phyloP scores from a whole-genome alignment of 768 basidiomycete species.

The Chalciporus piperatus region DNA sequence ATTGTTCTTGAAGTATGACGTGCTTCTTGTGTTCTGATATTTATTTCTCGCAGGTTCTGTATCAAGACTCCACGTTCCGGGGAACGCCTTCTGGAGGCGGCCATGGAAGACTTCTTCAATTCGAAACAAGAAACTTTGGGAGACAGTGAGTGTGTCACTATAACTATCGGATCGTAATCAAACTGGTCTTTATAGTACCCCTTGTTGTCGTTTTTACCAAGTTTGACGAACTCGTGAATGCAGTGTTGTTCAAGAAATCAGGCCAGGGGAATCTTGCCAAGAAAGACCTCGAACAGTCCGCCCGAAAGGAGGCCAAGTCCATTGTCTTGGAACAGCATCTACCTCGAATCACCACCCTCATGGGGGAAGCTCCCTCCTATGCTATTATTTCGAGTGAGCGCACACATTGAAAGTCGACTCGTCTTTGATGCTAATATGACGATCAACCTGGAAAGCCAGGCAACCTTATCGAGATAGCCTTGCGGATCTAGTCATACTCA shows the following conservation, averaged over 20 bases:
- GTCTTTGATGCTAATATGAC: neutral
- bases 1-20: neutral
- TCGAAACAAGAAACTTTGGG: conserved; percentile 3
- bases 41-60: neutral
- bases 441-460: neutral
- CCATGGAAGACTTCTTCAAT: neutral
- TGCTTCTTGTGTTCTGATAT: neutral
- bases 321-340: neutral
- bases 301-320: neutral
- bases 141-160: neutral
- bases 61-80: neutral
- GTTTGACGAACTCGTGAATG: conserved; percentile 1
- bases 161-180: neutral
- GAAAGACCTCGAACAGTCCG: neutral
- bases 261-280: neutral
- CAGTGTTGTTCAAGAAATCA: neutral
- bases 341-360: neutral
- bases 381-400: neutral
- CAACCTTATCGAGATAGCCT: neutral
- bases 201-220: conserved; percentile 9
- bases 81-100: neutral
- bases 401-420: neutral
- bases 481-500: neutral
- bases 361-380: neutral
- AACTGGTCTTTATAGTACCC: neutral